Percentiles rank a stretch among this genome's conserved stretches.
phyloP scores from a whole-genome alignment of 164 flowering plant genomes.

The Vitis cinerea region DNA sequence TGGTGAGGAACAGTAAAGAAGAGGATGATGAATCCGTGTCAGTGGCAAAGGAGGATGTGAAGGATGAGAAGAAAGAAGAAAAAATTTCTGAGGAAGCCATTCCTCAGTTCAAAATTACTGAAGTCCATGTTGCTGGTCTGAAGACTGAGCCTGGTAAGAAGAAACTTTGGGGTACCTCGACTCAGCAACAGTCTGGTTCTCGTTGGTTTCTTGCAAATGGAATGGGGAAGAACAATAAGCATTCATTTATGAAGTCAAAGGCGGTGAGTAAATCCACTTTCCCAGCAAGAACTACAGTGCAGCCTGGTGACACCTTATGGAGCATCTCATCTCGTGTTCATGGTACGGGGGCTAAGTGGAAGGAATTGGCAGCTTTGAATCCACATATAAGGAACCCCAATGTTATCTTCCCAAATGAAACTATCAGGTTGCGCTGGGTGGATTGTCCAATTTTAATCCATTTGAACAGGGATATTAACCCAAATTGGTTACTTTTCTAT shows the following conservation, averaged over 20 bases:
- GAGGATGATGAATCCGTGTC: conserved; percentile 49
- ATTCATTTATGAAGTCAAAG: conserved; percentile 70
- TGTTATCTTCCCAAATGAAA: conserved; percentile 60
- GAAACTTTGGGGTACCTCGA: conserved; percentile 49
- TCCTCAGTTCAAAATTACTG: conserved; percentile 60
- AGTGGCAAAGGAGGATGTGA: conserved; percentile 14
- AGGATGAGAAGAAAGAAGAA: conserved; percentile 35
- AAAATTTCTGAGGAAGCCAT: conserved; percentile 36
- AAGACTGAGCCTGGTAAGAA: conserved; percentile 44
- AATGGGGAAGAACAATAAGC: conserved; percentile 77
- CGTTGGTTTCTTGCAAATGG: conserved; percentile 93
- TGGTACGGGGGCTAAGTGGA: conserved; percentile 66
- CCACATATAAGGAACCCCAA: conserved; percentile 75
- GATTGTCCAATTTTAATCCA: neutral
- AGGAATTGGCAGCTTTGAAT: conserved; percentile 58
- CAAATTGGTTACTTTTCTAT: neutral
- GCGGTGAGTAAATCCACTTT: conserved; percentile 35
- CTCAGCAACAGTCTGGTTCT: conserved; percentile 84
- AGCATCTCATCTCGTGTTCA: conserved; percentile 79
- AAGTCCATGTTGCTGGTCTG: conserved; percentile 62
- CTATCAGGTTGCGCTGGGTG: conserved; percentile 47
- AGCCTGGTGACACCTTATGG: conserved; percentile 79
- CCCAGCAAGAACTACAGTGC: conserved; percentile 45
- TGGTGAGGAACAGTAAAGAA: conserved; percentile 28
- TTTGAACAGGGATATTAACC: neutral